phyloP scores from a whole-genome alignment of 371 early-diverging fungal genomes.

The Mucor irregularis region DNA sequence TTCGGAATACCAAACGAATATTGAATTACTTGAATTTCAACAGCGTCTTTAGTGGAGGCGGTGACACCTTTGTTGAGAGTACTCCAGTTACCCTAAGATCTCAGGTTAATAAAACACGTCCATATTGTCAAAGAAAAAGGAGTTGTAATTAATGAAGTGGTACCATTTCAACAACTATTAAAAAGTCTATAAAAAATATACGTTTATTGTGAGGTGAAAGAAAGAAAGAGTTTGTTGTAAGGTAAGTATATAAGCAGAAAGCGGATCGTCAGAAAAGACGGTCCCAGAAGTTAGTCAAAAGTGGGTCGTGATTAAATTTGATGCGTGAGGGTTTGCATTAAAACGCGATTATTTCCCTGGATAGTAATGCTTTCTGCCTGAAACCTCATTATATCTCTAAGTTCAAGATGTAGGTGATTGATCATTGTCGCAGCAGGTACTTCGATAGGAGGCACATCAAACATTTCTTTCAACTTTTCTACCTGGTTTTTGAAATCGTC shows the following conservation, averaged over 20 bases:
- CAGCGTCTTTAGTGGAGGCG: slow-evolving; percentile 24
- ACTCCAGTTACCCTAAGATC: slow-evolving; percentile 33
- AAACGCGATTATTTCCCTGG: slow-evolving; percentile 10
- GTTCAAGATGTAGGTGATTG: slow-evolving; percentile 45
- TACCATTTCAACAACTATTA: too few species aligned
- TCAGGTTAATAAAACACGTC: too few species aligned
- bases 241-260: too few species aligned
- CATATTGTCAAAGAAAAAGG: too few species aligned
- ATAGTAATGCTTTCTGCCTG: slow-evolving; percentile 38
- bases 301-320: too few species aligned
- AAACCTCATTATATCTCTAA: slow-evolving; percentile 50
- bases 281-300: too few species aligned
- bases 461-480: slow-evolving; percentile 37
- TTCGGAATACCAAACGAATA: background rate
- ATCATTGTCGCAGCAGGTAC: slow-evolving; percentile 37
- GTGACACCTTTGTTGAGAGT: slow-evolving; percentile 34
- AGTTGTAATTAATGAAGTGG: too few species aligned
- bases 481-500: slow-evolving; percentile 31
- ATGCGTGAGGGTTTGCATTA: slow-evolving; percentile 15
- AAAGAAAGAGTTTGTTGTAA: too few species aligned
- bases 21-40: slow-evolving; percentile 32
- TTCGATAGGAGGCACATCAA: slow-evolving; percentile 46
- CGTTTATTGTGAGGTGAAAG: too few species aligned
- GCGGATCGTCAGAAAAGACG: too few species aligned
- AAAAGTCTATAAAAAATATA: too few species aligned